Base-by-base conservation (phyloP, 2,329 filamentous ascomycete species). In the Colletotrichum sp. region DNA sequence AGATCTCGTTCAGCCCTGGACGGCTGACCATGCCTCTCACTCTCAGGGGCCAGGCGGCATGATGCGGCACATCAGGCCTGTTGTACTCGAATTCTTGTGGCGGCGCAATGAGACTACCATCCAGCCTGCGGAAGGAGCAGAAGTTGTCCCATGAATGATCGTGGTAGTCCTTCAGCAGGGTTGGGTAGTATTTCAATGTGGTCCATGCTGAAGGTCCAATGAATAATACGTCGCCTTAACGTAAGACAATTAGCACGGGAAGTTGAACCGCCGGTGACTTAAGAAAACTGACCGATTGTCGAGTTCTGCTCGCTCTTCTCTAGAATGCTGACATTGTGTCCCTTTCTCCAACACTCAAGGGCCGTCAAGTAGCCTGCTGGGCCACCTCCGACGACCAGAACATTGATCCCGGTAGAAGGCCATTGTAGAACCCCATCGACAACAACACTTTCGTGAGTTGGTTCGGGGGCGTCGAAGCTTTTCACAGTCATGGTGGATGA, bases 311-410 rank as follows among this genome's bases (percentile, higher is more conserved):
- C 9, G 34, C 18, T 60, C 13, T 72, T 67, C 34, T 60, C 63
- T 10, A 60, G 2, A 16, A 67, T 18, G 15, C 32, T 55, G 24
- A 67, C 61, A 7, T 60, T 60, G 32, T 72, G 61, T 5, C 70
- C 70, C 15, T 72, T 72, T 48, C 64, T 72, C 70, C 63, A 67
- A 7, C 61, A 72, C 18, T 72, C 70, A 15, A 72, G 32, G 13
- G 70, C 61, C 2, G 63, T 48, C 7, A 72, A n/a, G 32, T 67
- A 63, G n/a, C 70, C 61, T 16, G 48, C 61, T 26, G 70, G 63
- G 8, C 70, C 61, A 26, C 63, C 61, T 1, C 52, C 61, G 9
- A 60, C 43, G 18, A 69, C 8, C 8, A 69, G 48, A 18, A 72
- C 34, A 2, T 67, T 59, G 6, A 72, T 15, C 5, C 52, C 70